Conservation (phyloP, 164 flowering plant species). For the Magnolia officinalis region DNA sequence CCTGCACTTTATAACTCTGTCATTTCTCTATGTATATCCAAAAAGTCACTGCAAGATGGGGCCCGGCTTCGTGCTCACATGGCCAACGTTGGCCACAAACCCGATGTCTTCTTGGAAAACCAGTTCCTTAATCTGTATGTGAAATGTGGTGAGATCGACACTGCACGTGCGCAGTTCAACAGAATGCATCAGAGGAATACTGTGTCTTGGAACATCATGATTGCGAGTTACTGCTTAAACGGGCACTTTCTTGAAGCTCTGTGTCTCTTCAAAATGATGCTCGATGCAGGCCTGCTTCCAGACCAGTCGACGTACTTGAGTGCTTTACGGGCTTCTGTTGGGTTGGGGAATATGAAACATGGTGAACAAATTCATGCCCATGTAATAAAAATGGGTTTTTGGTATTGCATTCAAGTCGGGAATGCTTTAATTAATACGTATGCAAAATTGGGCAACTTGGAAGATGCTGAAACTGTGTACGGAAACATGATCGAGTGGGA, state of each 20-base stretch:
- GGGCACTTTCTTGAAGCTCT: constrained; percentile 9
- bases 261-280: constrained; percentile 12
- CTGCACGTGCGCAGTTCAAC: constrained; percentile 9
- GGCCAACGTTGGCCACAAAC: constrained; percentile 8
- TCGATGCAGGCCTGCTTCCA: constrained; percentile 4
- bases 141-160: constrained; percentile 15
- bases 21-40: constrained; percentile 16
- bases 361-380: constrained; percentile 18
- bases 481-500: constrained; percentile 6
- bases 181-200: constrained; percentile 9
- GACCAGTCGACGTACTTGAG: constrained; percentile 12
- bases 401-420: constrained; percentile 1
- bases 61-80: constrained; percentile 11
- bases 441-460: constrained; percentile 11
- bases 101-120: constrained; percentile 14
- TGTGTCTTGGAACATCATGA: constrained; percentile 18
- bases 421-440: constrained; percentile 17
- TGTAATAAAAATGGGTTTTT: constrained; percentile 13
- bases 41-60: constrained; percentile 13
- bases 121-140: constrained; percentile 15
- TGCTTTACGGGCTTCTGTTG: constrained; percentile 14
- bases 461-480: constrained; percentile 14
- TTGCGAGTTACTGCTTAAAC: constrained; percentile 16
- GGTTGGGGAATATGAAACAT: constrained; percentile 7
- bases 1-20: constrained; percentile 9